Base-by-base conservation (phyloP, 2,329 filamentous ascomycete genomes). In the Malbranchea zuffiana region DNA sequence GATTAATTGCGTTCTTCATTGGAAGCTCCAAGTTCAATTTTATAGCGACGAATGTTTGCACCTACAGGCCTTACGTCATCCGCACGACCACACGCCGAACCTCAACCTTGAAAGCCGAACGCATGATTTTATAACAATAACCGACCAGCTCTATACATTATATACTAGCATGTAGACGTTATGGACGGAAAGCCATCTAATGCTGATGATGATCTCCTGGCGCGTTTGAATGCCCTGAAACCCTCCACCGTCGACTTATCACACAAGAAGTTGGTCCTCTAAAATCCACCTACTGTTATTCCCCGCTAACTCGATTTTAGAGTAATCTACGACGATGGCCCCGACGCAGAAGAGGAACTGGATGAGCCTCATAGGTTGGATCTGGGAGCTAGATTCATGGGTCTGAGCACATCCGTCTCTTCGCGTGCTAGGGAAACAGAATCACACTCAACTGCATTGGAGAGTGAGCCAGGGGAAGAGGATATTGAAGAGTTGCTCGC, bases 151-250 rank as follows among this genome's bases (percentile, higher is more conserved):
- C n/a, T 29, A 21, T 23, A 36, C n/a, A n/a, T n/a, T 25, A 25
- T 11, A 37, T 25, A 24, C 13, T 39, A 29, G 30, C 17, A 39
- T 39, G 29, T 34, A 39, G 30, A 18, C 32, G 18, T 28, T 21
- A 52, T 52, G 49, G 36, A 35, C 10, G 42, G 42, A 30, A 28
- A 32, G 12, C 44, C 48, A 15, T 43, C 44, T 19, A 42, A 47
- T 26, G 33, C 42, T 33, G 54, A 57, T 40, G 38, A 44, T 29
- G 48, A 50, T 39, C 45, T 58, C 27, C 47, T 58, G 15, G 46
- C 52, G 27, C 49, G 55, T 13, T 34, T 58, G 28, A 58, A 58
- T 45, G 54, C 55, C 8, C 40, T 58, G 27, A 58, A 55, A 40
- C 48, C 49, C 34, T 56, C 53, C 17, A 46, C 47, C 6, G 51